Conservation (phyloP, 768 basidiomycete genomes). For the Hypsizygus marmoreus region DNA sequence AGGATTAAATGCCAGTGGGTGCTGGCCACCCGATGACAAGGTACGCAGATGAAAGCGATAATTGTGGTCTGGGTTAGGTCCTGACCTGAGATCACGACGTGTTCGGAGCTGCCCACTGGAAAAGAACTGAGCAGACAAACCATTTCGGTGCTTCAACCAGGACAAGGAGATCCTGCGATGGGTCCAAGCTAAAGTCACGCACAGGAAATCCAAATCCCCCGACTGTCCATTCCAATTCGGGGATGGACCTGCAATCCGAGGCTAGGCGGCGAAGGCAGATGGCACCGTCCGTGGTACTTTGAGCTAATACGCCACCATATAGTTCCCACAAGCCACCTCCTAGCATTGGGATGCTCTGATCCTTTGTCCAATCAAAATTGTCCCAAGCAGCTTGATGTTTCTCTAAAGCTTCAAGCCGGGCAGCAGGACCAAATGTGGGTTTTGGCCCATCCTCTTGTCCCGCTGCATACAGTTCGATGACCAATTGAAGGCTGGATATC, state of each 20-base stretch:
- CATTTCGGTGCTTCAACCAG: constrained; percentile 41
- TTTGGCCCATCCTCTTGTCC: constrained; percentile 43
- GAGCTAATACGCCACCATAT: constrained; percentile 57
- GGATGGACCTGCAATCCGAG: constrained; percentile 48
- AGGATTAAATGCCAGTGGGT: constrained; percentile 42
- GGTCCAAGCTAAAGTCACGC: constrained; percentile 67
- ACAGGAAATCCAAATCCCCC: constrained; percentile 34
- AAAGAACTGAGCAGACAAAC: constrained; percentile 25
- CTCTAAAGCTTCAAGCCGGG: constrained; percentile 40
- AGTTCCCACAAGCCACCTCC: constrained; percentile 56
- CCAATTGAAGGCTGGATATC: constrained; percentile 39
- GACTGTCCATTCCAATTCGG: constrained; percentile 46
- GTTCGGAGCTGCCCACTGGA: constrained; percentile 2
- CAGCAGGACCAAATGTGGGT: constrained; percentile 24
- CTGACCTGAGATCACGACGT: constrained; percentile 7
- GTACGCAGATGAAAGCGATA: constrained; percentile 47
- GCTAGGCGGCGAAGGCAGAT: constrained; percentile 52
- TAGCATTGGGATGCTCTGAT: constrained; percentile 38
- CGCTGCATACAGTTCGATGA: constrained; percentile 45
- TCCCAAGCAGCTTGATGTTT: constrained; percentile 42
- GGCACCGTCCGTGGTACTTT: constrained; percentile 27
- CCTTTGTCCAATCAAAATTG: constrained; percentile 34
- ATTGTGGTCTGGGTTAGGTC: constrained; percentile 10
- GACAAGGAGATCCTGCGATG: constrained; percentile 65
- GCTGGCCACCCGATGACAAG: constrained; percentile 44